Base-by-base conservation (phyloP, 257 asterid genomes). In the Vinca minor region DNA sequence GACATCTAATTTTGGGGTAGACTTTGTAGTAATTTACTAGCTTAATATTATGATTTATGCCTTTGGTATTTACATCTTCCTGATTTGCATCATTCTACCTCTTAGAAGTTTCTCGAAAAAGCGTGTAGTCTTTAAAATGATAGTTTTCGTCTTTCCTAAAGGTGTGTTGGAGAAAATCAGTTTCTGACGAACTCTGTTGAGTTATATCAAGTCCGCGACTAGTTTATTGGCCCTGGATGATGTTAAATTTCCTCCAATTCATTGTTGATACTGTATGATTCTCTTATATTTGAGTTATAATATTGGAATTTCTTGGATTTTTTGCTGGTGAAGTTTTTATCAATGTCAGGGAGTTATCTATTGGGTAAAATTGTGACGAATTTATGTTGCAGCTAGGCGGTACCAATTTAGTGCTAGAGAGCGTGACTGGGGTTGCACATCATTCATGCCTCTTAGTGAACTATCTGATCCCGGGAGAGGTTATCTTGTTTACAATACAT, bases 391-490 rank as follows among this genome's bases (percentile, higher is more conserved):
- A 84, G 88, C 82, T 53, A 80, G 88, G 9, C 87, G 78, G 15
- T 86, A 84, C 71, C 91, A 79, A 77, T 84, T 84, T 77, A 76
- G 82, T 74, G 70, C 77, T 13, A 78, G 87, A 72, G 87, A 82
- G 74, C 80, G 87, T 74, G 91, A 84, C 71, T 84, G 87, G 86
- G 91, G 91, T 63, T 84, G 79, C 79, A 80, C 86, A 38, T 84
- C 88, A 52, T 84, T 84, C 81, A 84, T 84, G 91, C 88, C 86
- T 50, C 91, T 84, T 64, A 72, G 82, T 70, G 87, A 80, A 46
- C 78, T 84, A 60, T 84, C 80, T 71, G 88, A 84, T 60, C 83
- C 80, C 20, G 76, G 82, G 65, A 81, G 83, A 62, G 88, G 91
- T 62, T 84, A 76, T 73, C 84, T 85, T 73, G 75, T 78, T 76